These are phyloP conservation scores for Pythium aquatile DNA, from an alignment of 352 stramenopile genomes.

Conservation along the genomic window DNA sequence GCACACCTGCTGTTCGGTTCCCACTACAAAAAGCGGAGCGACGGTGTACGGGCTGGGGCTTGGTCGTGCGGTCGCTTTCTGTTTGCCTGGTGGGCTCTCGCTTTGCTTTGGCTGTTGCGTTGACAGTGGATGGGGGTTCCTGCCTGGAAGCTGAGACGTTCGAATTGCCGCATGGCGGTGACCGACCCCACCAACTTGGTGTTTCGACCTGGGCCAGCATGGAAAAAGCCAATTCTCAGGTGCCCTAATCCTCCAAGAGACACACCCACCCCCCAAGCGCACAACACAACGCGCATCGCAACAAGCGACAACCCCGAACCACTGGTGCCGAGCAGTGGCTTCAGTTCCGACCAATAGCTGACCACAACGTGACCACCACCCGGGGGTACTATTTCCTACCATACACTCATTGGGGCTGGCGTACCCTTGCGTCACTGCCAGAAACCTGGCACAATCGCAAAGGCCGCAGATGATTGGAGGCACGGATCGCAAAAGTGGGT, in stretches of 20 bases:
- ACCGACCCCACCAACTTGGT: neutral
- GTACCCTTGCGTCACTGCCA: constrained; percentile 17
- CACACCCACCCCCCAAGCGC: constrained; percentile 12
- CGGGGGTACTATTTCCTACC: constrained; percentile 21
- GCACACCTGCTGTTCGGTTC: constrained; percentile 1
- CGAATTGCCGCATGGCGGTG: constrained; percentile 2
- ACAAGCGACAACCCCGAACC: constrained; percentile 26
- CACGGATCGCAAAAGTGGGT: neutral
- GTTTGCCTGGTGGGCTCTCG: constrained; percentile 3
- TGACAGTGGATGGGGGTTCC: constrained; percentile 5
- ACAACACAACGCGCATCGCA: constrained; percentile 13
- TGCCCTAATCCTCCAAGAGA: constrained; percentile 30
- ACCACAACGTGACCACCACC: constrained; percentile 17
- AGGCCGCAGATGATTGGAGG: neutral
- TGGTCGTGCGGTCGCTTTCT: constrained; percentile 2
- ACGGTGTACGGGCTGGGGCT: neutral
- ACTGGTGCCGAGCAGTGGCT: constrained; percentile 11
- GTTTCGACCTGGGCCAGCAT: neutral
- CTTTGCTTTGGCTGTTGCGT: neutral
- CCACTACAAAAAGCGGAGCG: neutral
- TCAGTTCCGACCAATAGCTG: constrained; percentile 9
- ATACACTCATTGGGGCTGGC: constrained; percentile 8
- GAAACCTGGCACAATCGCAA: constrained; percentile 11
- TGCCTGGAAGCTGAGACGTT: neutral
- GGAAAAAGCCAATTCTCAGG: constrained; percentile 15